A percentile compares a stretch with the other conserved stretches of the same genome.
These are phyloP conservation scores for Lasiodiplodia sp. DNA, from an alignment of 2,329 filamentous ascomycete genomes.

Conservation along the genomic window DNA sequence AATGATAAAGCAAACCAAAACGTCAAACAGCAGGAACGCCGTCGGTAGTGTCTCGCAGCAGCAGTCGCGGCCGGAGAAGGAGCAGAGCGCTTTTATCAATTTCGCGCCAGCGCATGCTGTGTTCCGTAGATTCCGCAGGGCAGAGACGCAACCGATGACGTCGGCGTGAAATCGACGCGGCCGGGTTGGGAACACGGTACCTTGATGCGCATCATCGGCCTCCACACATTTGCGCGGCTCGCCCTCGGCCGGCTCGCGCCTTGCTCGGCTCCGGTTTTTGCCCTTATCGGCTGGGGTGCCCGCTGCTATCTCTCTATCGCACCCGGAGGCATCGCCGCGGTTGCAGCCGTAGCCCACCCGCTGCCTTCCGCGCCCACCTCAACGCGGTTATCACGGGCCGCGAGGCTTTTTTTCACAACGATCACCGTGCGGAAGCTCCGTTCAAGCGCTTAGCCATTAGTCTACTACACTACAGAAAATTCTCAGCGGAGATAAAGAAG, in stretches of 20 bases:
- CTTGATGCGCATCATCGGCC: neutral
- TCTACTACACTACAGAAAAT: slow-evolving; percentile 5
- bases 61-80: neutral
- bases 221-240: neutral
- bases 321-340: neutral
- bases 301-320: neutral
- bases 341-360: neutral
- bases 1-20: neutral
- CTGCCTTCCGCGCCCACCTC: neutral
- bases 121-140: slow-evolving; percentile 16
- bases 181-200: neutral
- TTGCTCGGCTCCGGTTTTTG: slow-evolving; percentile 11
- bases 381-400: slow-evolving; percentile 11
- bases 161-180: neutral
- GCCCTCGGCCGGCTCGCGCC: slow-evolving; percentile 19
- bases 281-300: slow-evolving; percentile 4
- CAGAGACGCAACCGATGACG: slow-evolving; percentile 7
- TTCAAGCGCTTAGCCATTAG: neutral
- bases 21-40: neutral
- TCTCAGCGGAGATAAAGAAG: neutral
- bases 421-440: neutral
- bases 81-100: neutral
- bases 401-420: neutral
- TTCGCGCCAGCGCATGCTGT: neutral
- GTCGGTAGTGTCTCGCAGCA: neutral